Evolutionary conservation across 176 grass and related monocot species (phyloP), one percentile per base, ranked within the genome.

Genomic region (Puccinellia tenuiflora): DNA sequence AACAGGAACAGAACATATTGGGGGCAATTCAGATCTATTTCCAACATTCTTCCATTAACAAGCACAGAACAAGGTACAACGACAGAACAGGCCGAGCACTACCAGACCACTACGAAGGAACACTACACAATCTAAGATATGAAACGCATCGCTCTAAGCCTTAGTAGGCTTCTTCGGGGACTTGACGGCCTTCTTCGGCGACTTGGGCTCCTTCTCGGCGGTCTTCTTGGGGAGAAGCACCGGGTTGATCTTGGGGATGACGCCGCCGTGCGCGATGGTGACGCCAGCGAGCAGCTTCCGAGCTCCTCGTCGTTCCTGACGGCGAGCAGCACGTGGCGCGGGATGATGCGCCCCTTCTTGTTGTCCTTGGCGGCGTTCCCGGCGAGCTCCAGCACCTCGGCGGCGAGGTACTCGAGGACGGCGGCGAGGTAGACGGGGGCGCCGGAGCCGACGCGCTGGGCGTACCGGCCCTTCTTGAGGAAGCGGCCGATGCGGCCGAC

Each of bases 351-450:
- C 3, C 26, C 43, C 87, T 92, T 92, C 87, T 92, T 92, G 90
- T 92, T 92, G 80, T 92, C 90, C 80, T 77, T 79, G 3, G 90
- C 90, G 0, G 90, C 90, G 21, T 92, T 92, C 0, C 90, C 90
- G 7, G 90, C 90, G 28, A 92, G 87, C 86, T 92, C 90, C n/a
- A 92, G 71, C 15, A 92, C 80, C 86, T 94, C 92, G 0, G 92
- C 92, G 1, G 92, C 92, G 17, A 94, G 92, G 81, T 94, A 94
- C 64, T 94, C 92, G 7, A 94, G 89, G 33, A 94, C 86, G 22
- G 89, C 89, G 18, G 92, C 89, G 43, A 94, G 92, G 84, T 91
- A 94, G 35, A 94, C 92, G 35, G 92, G 92, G 25, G 92, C 92
- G 26, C 92, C 92, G 24, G 30, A 18, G 76, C 92, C 92, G 13